Base-by-base conservation (phyloP, 1,284 basidiomycete species). In the Cryptococcus maquisensis region DNA sequence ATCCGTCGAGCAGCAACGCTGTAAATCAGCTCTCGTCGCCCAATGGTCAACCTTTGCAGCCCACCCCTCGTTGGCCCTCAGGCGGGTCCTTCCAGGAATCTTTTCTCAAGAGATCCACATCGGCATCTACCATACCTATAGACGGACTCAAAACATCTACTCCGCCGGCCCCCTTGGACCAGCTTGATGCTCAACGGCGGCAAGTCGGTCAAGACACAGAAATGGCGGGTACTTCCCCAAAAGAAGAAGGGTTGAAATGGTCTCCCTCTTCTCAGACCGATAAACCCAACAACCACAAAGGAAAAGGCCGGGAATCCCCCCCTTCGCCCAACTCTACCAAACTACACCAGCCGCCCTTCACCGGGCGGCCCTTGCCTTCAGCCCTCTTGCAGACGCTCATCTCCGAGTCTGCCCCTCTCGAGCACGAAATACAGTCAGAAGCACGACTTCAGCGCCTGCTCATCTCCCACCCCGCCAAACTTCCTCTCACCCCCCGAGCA, bases 401-500 rank as follows among this genome's bases (percentile, higher is more conserved):
- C 16, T 72, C 69, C 12, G 73, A 75, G 55, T 56, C 63, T 10
- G 54, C 66, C 15, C 73, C 73, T 6, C 57, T 68, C 7, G 68
- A 73, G 57, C 73, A 75, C 50, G 73, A 75, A 44, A 73, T 75
- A 58, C 65, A 66, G n/a, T 72, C 70, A 1, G 73, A 75, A 61
- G 73, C 73, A 5, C 59, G 68, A 4, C 52, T 72, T 18, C 71
- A 73, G 53, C 57, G 69, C 3, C 62, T 72, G 16, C 54, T 75
- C 13, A 51, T 57, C 3, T 72, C 69, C 0, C 73, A 75, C 48
- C 71, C 71, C 1, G 59, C 60, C 4, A 66, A 66, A 12, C 55
- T 72, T 4, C 66, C 73, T 1, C 55, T 75, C 20, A 73, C 71
- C 0, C 73, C 73, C 3, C 59, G 71, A 16, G 64, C 65, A 18